phyloP scores from a whole-genome alignment of 2,329 filamentous ascomycete species.

The Ophiostoma ips region DNA sequence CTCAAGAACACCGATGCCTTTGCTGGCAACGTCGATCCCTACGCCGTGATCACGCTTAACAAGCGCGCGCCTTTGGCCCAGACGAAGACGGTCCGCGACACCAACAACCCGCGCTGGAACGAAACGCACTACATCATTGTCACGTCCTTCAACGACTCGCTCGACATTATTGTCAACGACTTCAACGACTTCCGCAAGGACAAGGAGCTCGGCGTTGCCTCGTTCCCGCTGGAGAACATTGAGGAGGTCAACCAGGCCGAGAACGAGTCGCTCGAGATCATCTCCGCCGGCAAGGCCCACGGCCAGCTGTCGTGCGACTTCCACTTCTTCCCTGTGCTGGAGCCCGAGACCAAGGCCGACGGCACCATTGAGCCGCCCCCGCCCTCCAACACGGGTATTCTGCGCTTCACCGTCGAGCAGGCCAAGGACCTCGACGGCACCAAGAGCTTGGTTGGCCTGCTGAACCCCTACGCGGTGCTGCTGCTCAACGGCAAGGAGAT shows the following conservation, averaged over 20 bases:
- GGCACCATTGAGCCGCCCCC: constrained; percentile 70
- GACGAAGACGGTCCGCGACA: constrained; percentile 80
- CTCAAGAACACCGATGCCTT: constrained; percentile 95
- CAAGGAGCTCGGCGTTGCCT: constrained; percentile 80
- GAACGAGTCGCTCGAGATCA: constrained; percentile 72
- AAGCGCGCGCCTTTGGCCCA: constrained; percentile 66
- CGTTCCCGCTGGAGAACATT: constrained; percentile 71
- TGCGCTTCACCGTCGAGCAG: constrained; percentile 85
- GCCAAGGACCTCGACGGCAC: constrained; percentile 89
- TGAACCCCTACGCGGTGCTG: constrained; percentile 82
- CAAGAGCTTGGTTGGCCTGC: constrained; percentile 79
- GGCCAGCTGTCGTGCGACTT: constrained; percentile 71
- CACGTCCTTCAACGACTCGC: constrained; percentile 74
- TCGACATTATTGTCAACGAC: constrained; percentile 78
- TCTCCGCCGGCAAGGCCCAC: constrained; percentile 69
- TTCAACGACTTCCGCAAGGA: constrained; percentile 95
- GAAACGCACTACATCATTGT: constrained; percentile 94
- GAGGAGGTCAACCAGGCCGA: constrained; percentile 67
- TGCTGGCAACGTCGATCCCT: constrained; percentile 81
- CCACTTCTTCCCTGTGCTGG: constrained; percentile 88
- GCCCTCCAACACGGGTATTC: constrained; percentile 85
- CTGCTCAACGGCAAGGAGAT: constrained; percentile 87
- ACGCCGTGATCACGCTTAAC: constrained; percentile 74
- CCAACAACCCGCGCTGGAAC: constrained; percentile 80
- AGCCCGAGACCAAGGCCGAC: constrained; percentile 55